These are phyloP conservation scores for Candida buenavistaensis DNA, from an alignment of 1,139 yeast genomes.

Conservation along the genomic window DNA sequence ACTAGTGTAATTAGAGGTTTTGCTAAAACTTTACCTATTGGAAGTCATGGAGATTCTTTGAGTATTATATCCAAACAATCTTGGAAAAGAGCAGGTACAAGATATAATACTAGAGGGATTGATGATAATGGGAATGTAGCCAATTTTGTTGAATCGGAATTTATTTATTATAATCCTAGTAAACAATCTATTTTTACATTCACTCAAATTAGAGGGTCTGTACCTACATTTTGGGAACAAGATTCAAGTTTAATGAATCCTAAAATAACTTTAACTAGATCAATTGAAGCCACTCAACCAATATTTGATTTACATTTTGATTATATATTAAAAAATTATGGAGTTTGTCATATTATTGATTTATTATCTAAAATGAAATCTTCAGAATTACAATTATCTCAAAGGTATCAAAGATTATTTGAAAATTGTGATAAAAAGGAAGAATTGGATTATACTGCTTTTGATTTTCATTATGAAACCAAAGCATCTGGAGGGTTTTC, in stretches of 20 bases:
- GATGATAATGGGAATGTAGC: constrained; percentile 97
- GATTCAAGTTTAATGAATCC: constrained; percentile 82
- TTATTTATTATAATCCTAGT: constrained; percentile 56
- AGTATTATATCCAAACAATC: constrained; percentile 90
- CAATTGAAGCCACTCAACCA: constrained; percentile 90
- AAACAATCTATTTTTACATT: constrained; percentile 63
- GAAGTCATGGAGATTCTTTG: constrained; percentile 49
- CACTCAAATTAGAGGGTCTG: constrained; percentile 89
- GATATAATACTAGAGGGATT: constrained; percentile 91
- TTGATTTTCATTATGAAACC: constrained; percentile 93
- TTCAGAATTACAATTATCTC: constrained; percentile 71
- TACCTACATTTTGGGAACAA: constrained; percentile 98
- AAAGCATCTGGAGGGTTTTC: constrained; percentile 80
- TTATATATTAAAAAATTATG: constrained; percentile 69
- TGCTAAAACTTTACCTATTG: constrained; percentile 72
- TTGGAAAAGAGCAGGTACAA: constrained; percentile 94
- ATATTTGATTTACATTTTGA: constrained; percentile 82
- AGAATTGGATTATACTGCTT: constrained; percentile 67
- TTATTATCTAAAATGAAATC: constrained; percentile 73
- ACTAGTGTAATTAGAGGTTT: constrained; percentile 94
- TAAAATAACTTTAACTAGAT: constrained; percentile 83
- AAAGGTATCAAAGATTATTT: constrained; percentile 63
- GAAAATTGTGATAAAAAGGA: constrained; percentile 40
- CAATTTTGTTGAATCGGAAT: constrained; percentile 93
- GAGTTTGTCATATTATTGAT: constrained; percentile 83